Evolutionary conservation across 2,329 filamentous ascomycete genomes (phyloP).

Genomic region (Clarireedia monteithiana): DNA sequence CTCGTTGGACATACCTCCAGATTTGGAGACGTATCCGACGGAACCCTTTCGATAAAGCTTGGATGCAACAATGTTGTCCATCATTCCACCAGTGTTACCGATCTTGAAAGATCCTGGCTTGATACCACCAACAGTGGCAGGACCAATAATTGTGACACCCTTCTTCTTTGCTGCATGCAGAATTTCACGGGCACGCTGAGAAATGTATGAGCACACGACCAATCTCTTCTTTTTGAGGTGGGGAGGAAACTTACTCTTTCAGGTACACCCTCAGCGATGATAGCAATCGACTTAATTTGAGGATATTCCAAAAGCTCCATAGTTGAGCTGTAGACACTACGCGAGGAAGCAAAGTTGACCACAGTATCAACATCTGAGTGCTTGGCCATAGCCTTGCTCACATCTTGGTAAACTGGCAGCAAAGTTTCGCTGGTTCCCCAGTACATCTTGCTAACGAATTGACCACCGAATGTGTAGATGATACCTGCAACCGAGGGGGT

Average conservation of each 20-base stretch:
- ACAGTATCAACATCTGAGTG: constrained; percentile 95
- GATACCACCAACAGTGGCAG: constrained; percentile 97
- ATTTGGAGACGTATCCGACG: constrained; percentile 99
- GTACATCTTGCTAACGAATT: constrained; percentile 99
- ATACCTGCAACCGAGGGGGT: constrained; percentile 96
- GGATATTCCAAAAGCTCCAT: constrained; percentile 97
- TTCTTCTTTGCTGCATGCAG: constrained; percentile 95
- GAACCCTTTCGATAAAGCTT: constrained; percentile 99
- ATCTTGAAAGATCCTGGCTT: constrained; percentile 99
- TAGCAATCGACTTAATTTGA: constrained; percentile 97
- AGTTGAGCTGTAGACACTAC: constrained; percentile 96
- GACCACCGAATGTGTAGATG: constrained; percentile 99
- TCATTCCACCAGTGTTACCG: constrained; percentile 99
- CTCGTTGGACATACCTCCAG: constrained; percentile 99
- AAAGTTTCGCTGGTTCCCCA: constrained; percentile 99
- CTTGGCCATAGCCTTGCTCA: constrained; percentile 88
- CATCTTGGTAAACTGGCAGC: constrained; percentile 94
- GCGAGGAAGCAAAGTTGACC: constrained; percentile 98
- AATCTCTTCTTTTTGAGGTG: neutral
- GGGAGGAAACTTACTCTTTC: constrained; percentile 67
- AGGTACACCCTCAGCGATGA: constrained; percentile 98
- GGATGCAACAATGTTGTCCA: constrained; percentile 99
- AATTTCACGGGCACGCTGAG: constrained; percentile 90
- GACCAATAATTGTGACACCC: constrained; percentile 97
- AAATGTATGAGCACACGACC: constrained; percentile 23